Evolutionary conservation across 495 filamentous ascomycete species (phyloP), one percentile per base, ranked within the genome.

Genomic region (Neurospora discreta): DNA sequence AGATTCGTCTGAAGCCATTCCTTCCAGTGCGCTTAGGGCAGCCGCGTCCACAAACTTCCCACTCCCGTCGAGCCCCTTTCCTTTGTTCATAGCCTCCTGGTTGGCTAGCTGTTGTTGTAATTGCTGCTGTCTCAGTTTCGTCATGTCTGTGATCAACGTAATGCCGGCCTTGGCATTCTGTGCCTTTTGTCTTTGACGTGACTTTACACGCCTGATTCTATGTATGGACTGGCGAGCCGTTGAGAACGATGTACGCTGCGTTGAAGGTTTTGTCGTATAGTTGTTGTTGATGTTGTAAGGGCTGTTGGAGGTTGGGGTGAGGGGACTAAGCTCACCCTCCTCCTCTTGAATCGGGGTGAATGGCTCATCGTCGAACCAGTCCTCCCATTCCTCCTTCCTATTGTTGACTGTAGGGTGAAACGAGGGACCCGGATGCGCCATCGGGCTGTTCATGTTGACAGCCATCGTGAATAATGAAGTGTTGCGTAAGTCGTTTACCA

Each of bases 61-160:
- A 38, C 33, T 74, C 2, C 4, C 46, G 46, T 8, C 11, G 0
- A 7, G 26, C 0, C 52, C 52, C 13, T 60, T 65, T 65, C 52
- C 52, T 65, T 65, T 65, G 26, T 65, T 65, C 23, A 30, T 5
- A 8, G 46, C 46, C 71, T 75, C 71, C 46, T 72, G 78, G 20
- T 76, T 73, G 68, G 76, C 75, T 36, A 73, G 70, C 39, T 72
- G 71, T 39, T 75, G 74, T 33, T 71, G 73, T 41, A 75, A 71
- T 23, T 75, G 73, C 58, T 77, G 75, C 23, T 78, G 75, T n/a
- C 76, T 80, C 43, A 85, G 79, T 58, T 74, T 76, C 20, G 83
- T 75, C 83, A 86, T 85, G 72, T 86, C 84, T 11, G 91, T 93
- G 10, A 91, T 85, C 5, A 94, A 75, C 74, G 86, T 92, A 77